Base-by-base conservation (phyloP, 768 basidiomycete genomes). In the Tulasnella sp. region DNA sequence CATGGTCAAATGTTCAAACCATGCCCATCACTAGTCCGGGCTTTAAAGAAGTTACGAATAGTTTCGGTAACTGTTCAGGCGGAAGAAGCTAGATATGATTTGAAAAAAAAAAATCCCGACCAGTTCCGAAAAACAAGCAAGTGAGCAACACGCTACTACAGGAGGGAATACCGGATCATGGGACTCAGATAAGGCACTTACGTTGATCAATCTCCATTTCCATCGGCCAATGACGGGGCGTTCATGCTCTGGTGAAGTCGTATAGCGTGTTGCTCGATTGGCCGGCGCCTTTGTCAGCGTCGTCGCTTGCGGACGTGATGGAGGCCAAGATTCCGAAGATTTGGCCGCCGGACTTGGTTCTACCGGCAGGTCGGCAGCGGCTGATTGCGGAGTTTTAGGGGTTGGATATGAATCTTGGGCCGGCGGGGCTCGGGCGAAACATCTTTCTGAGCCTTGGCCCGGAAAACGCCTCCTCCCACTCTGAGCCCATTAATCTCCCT, bases 11-110 rank as follows among this genome's bases (percentile, higher is more conserved):
- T 3, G 88, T 88, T 39, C 87, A 85, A 36, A 94, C 83, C 31
- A 94, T 86, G 0, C 90, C 89, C 3, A 87, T 86, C 24, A 95
- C 88, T 38, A 93, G 82, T 1, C 87, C 82, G 0, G 94, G 89
- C 71, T 95, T 94, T 40, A 95, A 87, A 0, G 93, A 93, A 0
- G 87, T 89, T 82, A 92, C 88, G 85, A 93, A 94, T 52, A 95
- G 84, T 1, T 86, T 81, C 0, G 93, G 92, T 38, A 95, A 84
- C 24, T 86, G 85, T 10, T 86, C 72, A 0, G 93, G 90, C 0
- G 89, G 85, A 68, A 94, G 87, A 44, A 86, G 87, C 92, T 94
- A 79, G 46, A 81, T 2, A n/a, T 34, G 14, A 40, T 36, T 44
- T 44, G 44, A 44, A 44, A 52, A 10, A 8, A 24, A 24, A n/a